A percentile compares a stretch with the other conserved stretches of the same genome.
Evolutionary conservation across 164 flowering plant genomes (phyloP).

Genomic region (Akebia trifoliata): DNA sequence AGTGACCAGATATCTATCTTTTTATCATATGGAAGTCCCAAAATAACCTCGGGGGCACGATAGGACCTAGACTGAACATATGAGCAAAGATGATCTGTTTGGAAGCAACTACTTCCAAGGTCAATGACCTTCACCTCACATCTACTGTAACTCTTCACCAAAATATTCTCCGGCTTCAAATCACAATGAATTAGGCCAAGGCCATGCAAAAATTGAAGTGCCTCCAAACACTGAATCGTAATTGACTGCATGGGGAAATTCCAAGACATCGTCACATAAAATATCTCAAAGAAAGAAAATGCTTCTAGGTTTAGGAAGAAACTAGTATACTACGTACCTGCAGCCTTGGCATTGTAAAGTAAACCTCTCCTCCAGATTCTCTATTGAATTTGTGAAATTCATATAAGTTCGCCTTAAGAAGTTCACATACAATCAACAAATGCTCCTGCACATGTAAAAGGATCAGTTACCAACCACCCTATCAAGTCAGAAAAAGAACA

Average conservation of each 20-base stretch:
- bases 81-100: slow-evolving; percentile 99
- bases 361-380: slow-evolving; percentile 99
- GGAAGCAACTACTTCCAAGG: slow-evolving; percentile 98
- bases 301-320: neutral
- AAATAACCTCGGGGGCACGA: slow-evolving; percentile 96
- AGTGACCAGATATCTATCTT: slow-evolving; percentile 99
- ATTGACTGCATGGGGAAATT: slow-evolving; percentile 65
- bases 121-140: slow-evolving; percentile 99
- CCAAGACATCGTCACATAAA: slow-evolving; percentile 14
- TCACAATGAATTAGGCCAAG: slow-evolving; percentile 99
- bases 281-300: slow-evolving; percentile 1
- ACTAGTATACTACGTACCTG: slow-evolving; percentile 53
- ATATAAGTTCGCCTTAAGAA: slow-evolving; percentile 93
- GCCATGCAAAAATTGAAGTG: slow-evolving; percentile 87
- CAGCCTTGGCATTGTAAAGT: slow-evolving; percentile 97
- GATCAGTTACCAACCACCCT: slow-evolving; percentile 13
- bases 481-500: neutral
- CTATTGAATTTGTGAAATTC: slow-evolving; percentile 97
- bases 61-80: slow-evolving; percentile 99
- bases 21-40: slow-evolving; percentile 93
- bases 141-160: slow-evolving; percentile 98
- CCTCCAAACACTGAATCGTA: slow-evolving; percentile 94
- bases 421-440: slow-evolving; percentile 94
- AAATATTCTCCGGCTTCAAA: slow-evolving; percentile 96
- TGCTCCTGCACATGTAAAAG: slow-evolving; percentile 67